Evolutionary conservation across 495 filamentous ascomycete species (phyloP).

Genomic region (Jackrogersella multiformis): DNA sequence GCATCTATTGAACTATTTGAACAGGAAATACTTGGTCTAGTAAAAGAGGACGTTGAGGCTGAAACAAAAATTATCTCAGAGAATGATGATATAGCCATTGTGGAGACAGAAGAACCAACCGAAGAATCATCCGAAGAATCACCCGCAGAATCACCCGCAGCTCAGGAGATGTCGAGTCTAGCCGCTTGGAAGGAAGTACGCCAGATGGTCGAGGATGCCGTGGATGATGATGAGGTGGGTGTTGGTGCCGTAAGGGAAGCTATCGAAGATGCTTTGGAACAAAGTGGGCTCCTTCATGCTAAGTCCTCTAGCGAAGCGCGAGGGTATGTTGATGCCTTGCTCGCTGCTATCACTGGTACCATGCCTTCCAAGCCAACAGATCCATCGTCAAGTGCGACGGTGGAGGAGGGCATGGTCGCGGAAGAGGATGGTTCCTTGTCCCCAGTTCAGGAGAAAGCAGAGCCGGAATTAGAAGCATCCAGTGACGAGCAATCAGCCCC

Average conservation of each 20-base stretch:
- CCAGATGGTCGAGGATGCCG: slow-evolving; percentile 61
- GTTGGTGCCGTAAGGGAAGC: slow-evolving; percentile 54
- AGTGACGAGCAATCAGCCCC: slow-evolving; percentile 18
- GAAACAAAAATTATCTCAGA: slow-evolving; percentile 9
- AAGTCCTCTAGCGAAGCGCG: slow-evolving; percentile 47
- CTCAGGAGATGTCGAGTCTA: slow-evolving; percentile 39
- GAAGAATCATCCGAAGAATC: slow-evolving; percentile 29
- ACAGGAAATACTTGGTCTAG: slow-evolving; percentile 64
- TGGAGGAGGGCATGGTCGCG: slow-evolving; percentile 25
- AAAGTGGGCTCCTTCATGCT: slow-evolving; percentile 54
- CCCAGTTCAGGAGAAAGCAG: background rate
- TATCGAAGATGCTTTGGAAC: slow-evolving; percentile 54
- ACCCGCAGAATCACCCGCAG: slow-evolving; percentile 33
- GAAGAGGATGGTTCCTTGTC: slow-evolving; percentile 26
- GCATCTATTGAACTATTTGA: slow-evolving; percentile 74
- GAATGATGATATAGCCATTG: background rate
- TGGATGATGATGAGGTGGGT: slow-evolving; percentile 63
- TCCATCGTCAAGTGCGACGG: slow-evolving; percentile 27
- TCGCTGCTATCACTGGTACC: slow-evolving; percentile 50
- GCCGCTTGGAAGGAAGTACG: slow-evolving; percentile 63
- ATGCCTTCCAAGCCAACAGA: slow-evolving; percentile 22
- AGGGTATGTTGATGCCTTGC: slow-evolving; percentile 52
- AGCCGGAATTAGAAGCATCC: slow-evolving; percentile 2
- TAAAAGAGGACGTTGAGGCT: slow-evolving; percentile 41
- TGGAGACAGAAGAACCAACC: background rate